These are phyloP conservation scores for Circinella umbellata DNA, from an alignment of 371 early-diverging fungal genomes.

Conservation along the genomic window DNA sequence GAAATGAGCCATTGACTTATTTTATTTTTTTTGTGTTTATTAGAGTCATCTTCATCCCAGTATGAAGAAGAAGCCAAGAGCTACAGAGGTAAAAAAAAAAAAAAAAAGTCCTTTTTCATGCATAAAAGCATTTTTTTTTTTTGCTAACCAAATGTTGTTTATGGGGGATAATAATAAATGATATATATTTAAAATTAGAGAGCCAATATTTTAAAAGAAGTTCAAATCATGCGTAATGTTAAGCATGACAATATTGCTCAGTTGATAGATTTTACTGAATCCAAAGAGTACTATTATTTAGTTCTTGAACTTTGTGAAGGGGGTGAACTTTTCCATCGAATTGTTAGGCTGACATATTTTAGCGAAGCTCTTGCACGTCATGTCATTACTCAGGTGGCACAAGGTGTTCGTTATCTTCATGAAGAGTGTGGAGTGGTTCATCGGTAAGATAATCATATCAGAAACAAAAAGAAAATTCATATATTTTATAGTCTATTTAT, in stretches of 20 bases:
- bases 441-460: conserved; percentile 40
- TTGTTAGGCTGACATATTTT: conserved; percentile 81
- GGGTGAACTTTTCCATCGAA: conserved; percentile 87
- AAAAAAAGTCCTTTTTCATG: too few species aligned
- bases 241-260: conserved; percentile 80
- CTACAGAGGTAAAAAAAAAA: conserved; percentile 37
- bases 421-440: conserved; percentile 87
- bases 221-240: conserved; percentile 83
- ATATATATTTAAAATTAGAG: conserved; percentile 45
- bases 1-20: background rate
- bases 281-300: conserved; percentile 73
- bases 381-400: conserved; percentile 87
- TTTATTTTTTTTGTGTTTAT: background rate
- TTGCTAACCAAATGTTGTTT: too few species aligned
- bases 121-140: too few species aligned
- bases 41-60: conserved; percentile 36
- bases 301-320: conserved; percentile 85
- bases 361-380: conserved; percentile 80
- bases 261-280: conserved; percentile 69
- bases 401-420: conserved; percentile 90
- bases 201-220: conserved; percentile 85
- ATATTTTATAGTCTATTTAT: too few species aligned
- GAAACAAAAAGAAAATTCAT: too few species aligned
- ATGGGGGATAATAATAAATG: background rate
- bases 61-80: conserved; percentile 52